Evolutionary conservation across 495 filamentous ascomycete genomes (phyloP), one percentile per base, ranked within the genome.

Genomic region (Cudoniella acicularis): DNA sequence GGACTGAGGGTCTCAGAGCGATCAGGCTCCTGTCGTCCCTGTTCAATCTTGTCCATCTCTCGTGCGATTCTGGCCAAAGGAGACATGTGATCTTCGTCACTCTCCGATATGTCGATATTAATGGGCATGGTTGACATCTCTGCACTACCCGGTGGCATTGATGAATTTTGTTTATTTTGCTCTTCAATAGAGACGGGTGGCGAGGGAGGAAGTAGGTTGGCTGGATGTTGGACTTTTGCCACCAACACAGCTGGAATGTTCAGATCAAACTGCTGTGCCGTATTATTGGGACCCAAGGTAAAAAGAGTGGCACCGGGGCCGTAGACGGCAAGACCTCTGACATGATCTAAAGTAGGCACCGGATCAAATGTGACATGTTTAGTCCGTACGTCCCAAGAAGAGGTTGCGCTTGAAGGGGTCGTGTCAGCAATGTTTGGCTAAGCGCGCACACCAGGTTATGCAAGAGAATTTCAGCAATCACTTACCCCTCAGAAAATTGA

Each of bases 331-430:
- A 98, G 78, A 23, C 89, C 94, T 46, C 81, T 83, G 49, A 96
- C 83, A 27, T 86, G 84, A 3, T 91, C 88, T 18, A 92, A 80
- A 4, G 92, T 97, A 25, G 91, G 89, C 45, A 98, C 89, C 48
- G 81, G 79, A 62, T 96, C 92, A 71, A 83, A 96, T 13, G 92
- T 87, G 57, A 97, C 89, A 61, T 93, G 88, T 69, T 98, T 98
- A 10, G 95, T 98, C 63, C 91, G 82, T 57, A 98, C 94, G 79
- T 98, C 94, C 93, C 94, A 98, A 40, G 90, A 84, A 67, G 87
- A 86, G 54, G 92, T 96, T 77, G 94, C 88, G 52, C 94, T n/a
- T 98, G 60, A 24, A 8, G 68, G 54, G 64, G 63, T 26, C 62
- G 66, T 64, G 67, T 70, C 60, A 58, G 65, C 46, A 26, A 53